Evolutionary conservation across 2,329 filamentous ascomycete genomes (phyloP).

Genomic region (Fusarium newnesense): DNA sequence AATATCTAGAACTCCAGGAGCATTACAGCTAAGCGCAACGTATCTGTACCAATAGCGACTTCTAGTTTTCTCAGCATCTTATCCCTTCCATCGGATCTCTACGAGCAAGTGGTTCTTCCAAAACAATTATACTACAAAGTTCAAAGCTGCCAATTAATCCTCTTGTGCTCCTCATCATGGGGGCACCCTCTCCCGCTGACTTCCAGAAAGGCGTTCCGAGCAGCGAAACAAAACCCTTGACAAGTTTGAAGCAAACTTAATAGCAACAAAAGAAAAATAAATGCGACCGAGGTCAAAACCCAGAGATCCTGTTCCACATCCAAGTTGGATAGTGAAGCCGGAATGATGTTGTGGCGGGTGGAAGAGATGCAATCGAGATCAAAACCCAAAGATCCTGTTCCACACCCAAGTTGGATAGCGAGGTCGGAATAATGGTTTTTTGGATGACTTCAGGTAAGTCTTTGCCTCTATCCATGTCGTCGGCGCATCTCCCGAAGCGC

Average conservation of each 20-base stretch:
- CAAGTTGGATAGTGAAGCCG: constrained; percentile 8
- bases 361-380: neutral
- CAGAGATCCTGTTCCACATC: constrained; percentile 2
- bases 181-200: neutral
- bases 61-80: accelerated
- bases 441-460: neutral
- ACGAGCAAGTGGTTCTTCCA: neutral
- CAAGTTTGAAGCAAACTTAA: accelerated
- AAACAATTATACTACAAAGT: neutral
- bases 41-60: neutral
- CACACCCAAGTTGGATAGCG: neutral
- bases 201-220: no score
- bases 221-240: neutral
- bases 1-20: neutral
- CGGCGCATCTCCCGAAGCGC: neutral
- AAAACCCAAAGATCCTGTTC: neutral
- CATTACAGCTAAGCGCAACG: accelerated
- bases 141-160: neutral
- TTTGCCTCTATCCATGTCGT: neutral
- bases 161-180: neutral
- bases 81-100: accelerated
- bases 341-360: constrained; percentile 11
- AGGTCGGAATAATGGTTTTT: neutral
- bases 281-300: constrained; percentile 17
- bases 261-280: neutral